Base-by-base conservation (phyloP, 345 rosid genomes). In the Populus ilicifolia region DNA sequence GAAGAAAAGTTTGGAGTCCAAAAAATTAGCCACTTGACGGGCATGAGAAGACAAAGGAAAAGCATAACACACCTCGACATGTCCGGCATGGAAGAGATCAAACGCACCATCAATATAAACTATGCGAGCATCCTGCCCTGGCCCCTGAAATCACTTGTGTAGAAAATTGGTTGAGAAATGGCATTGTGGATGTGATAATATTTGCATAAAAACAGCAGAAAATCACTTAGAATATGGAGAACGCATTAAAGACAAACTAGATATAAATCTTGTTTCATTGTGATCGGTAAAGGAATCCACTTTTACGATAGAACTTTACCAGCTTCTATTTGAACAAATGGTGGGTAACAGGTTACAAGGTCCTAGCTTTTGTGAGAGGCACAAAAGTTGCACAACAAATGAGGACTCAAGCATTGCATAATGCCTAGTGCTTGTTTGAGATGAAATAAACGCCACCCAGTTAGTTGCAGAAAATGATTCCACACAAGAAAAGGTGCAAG, bases 71-170 rank as follows among this genome's bases (percentile, higher is more conserved):
- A 91, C 94, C 96, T 91, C 94, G 25, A 90, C 92, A 83, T 90
- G 96, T 69, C 96, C 96, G 54, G 96, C 96, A 85, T 90, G 94
- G 80, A 91, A 91, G 75, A 91, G 91, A 86, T 91, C 96, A 81
- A 91, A 91, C 62, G 92, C 96, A 48, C 96, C 96, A 77, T 86
- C 96, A 14, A 91, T 90, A 76, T 91, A 91, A 79, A 91, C 77
- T 74, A 91, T 85, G 54, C 87, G 91, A 73, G 94, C 89, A 81
- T 88, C 87, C 33, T 87, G 87, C 69, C 89, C 90, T 0, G 96
- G 90, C n/a, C 90, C 91, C 96, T 91, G 80, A 80, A 81, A 70
- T 70, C 71, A 79, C 71, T 79, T 69, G 59, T 20, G 64, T 29
- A n/a, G 69, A 39, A n/a, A 8, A n/a, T 29, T 20, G 23, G 70